Evolutionary conservation across 805 yeast species (phyloP).

Genomic region (Candida adriatica): DNA sequence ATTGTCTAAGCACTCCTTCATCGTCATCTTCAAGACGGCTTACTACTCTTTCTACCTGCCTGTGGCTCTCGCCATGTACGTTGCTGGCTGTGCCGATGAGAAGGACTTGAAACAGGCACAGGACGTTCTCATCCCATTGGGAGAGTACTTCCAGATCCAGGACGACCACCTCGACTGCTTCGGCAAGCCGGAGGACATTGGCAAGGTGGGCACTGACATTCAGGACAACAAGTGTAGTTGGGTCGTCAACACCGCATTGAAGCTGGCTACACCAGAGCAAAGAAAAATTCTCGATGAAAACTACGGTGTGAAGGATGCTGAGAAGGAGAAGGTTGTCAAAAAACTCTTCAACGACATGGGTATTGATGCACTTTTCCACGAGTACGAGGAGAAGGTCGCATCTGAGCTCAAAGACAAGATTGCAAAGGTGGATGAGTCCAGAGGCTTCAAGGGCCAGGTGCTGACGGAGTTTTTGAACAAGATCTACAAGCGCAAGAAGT

Average conservation of each 20-base stretch:
- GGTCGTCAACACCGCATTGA: conserved; percentile 90
- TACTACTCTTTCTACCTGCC: conserved; percentile 96
- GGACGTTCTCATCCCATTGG: conserved; percentile 86
- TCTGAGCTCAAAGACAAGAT: conserved; percentile 58
- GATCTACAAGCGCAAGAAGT: conserved; percentile 91
- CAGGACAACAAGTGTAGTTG: conserved; percentile 98
- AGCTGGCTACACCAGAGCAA: conserved; percentile 72
- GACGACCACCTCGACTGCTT: conserved; percentile 96
- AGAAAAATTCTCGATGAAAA: conserved; percentile 75
- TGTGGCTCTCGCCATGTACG: conserved; percentile 92
- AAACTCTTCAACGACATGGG: conserved; percentile 66
- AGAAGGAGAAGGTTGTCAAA: conserved; percentile 62
- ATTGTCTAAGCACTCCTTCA: conserved; percentile 84
- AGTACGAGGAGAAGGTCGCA: conserved; percentile 79
- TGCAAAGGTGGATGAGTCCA: conserved; percentile 70
- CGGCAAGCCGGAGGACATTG: conserved; percentile 95
- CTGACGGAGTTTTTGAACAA: conserved; percentile 78
- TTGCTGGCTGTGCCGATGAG: conserved; percentile 70
- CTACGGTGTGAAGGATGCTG: conserved; percentile 80
- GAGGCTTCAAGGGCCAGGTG: conserved; percentile 91
- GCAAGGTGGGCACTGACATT: conserved; percentile 97
- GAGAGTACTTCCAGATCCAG: conserved; percentile 98
- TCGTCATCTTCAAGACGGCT: conserved; percentile 95
- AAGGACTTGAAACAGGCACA: conserved; percentile 81
- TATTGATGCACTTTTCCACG: conserved; percentile 61